These are phyloP conservation scores for Pouteria glomerata DNA, from an alignment of 148 eudicot genomes.

Conservation along the genomic window DNA sequence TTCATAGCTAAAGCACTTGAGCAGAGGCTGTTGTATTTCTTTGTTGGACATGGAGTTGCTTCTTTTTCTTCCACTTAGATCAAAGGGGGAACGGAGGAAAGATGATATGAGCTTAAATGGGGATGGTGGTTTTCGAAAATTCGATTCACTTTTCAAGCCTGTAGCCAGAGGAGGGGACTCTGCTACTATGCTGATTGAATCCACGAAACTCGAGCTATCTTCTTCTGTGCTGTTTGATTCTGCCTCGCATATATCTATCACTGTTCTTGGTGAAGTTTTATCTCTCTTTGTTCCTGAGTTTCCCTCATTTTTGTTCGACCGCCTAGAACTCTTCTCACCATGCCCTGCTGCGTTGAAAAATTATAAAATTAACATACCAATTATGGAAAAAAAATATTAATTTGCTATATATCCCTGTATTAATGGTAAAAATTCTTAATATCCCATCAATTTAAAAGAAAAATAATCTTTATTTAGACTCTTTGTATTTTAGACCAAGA, in stretches of 20 bases:
- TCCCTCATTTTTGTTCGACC: conserved; percentile 9
- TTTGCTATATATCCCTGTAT: too few relatives aligned
- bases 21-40: conserved; percentile 38
- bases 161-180: conserved; percentile 17
- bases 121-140: conserved; percentile 23
- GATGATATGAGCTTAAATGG: conserved; percentile 56
- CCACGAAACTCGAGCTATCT: conserved; percentile 44
- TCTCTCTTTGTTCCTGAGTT: conserved; percentile 7
- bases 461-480: too few relatives aligned
- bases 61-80: conserved; percentile 24
- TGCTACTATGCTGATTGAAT: conserved; percentile 33
- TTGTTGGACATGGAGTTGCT: conserved; percentile 5
- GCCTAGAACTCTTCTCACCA: conserved; percentile 7
- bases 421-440: too few relatives aligned
- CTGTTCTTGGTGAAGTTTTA: conserved; percentile 64
- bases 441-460: too few relatives aligned
- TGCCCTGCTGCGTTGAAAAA: conserved; percentile 21
- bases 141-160: conserved; percentile 8
- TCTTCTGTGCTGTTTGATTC: conserved; percentile 46
- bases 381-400: too few relatives aligned
- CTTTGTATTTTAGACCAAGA: too few relatives aligned
- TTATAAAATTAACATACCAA: too few relatives aligned
- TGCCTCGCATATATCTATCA: conserved; percentile 34
- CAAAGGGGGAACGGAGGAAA: conserved; percentile 41
- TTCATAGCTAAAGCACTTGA: conserved; percentile 69